These are phyloP conservation scores for Phlebiopsis flavidoalba DNA, from an alignment of 768 basidiomycete species.

Conservation along the genomic window DNA sequence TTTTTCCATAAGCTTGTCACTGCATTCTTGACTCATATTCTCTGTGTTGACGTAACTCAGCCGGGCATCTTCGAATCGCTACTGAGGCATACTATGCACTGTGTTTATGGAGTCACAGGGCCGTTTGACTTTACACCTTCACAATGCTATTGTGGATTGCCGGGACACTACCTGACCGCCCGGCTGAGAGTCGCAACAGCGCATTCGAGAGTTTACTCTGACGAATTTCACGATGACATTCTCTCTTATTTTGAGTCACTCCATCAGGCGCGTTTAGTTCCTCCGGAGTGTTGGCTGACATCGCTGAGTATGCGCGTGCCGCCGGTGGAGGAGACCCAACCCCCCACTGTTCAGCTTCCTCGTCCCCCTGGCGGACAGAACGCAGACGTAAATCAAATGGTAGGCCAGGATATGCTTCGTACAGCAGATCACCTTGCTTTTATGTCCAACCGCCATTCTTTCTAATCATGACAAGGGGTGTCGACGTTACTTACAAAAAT, in stretches of 20 bases:
- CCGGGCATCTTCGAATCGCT: conserved; percentile 24
- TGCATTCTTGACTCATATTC: conserved; percentile 6
- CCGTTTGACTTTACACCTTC: conserved; percentile 31
- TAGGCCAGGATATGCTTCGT: too few relatives aligned
- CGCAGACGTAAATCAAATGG: too few relatives aligned
- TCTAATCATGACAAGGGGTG: too few relatives aligned
- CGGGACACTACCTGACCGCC: conserved; percentile 1
- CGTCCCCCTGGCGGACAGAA: too few relatives aligned
- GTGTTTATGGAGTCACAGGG: conserved; percentile 39
- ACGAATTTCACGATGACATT: neutral
- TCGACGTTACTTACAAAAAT: too few relatives aligned
- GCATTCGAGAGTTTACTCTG: neutral
- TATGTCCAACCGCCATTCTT: too few relatives aligned
- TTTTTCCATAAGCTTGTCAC: conserved; percentile 10
- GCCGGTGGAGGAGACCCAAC: too few relatives aligned
- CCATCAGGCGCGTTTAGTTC: neutral
- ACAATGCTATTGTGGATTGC: conserved; percentile 33
- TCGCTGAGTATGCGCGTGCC: too few relatives aligned
- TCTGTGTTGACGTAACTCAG: neutral
- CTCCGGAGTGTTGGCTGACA: too few relatives aligned
- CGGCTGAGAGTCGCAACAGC: conserved; percentile 9
- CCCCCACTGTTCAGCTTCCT: too few relatives aligned
- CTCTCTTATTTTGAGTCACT: conserved; percentile 1
- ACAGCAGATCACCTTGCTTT: too few relatives aligned
- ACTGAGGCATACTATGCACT: conserved; percentile 31